These are phyloP conservation scores for Austroboletus novae-zelandiae DNA, from an alignment of 1,284 basidiomycete species.

Conservation along the genomic window DNA sequence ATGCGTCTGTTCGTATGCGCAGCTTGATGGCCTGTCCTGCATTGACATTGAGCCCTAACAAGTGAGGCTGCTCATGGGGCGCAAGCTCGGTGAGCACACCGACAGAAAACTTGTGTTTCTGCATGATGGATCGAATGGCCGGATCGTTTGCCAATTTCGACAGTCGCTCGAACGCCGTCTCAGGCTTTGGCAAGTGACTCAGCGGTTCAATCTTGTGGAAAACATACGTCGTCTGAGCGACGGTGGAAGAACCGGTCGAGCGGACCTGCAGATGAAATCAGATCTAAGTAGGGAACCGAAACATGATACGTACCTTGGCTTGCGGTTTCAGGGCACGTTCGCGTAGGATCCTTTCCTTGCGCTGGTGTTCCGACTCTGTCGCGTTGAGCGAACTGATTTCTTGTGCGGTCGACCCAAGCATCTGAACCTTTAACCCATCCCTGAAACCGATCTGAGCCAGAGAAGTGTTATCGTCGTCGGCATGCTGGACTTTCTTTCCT, in stretches of 20 bases:
- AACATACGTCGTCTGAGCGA: slow-evolving; percentile 44
- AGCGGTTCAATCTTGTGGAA: slow-evolving; percentile 67
- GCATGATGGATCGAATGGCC: slow-evolving; percentile 69
- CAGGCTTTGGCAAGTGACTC: slow-evolving; percentile 60
- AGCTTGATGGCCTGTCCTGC: slow-evolving; percentile 63
- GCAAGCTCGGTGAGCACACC: slow-evolving; percentile 71
- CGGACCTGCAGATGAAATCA: slow-evolving; percentile 42
- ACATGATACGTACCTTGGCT: slow-evolving; percentile 47
- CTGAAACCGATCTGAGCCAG: slow-evolving; percentile 55
- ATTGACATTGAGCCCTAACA: slow-evolving; percentile 71
- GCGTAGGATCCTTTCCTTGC: slow-evolving; percentile 53
- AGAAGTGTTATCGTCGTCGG: slow-evolving; percentile 39
- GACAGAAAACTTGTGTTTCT: slow-evolving; percentile 60
- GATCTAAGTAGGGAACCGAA: too few relatives aligned
- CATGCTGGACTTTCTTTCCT: slow-evolving; percentile 51
- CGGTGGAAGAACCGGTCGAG: slow-evolving; percentile 44
- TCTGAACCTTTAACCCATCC: slow-evolving; percentile 60
- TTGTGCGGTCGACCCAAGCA: slow-evolving; percentile 60
- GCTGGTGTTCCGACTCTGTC: slow-evolving; percentile 55
- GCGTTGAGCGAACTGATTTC: slow-evolving; percentile 55
- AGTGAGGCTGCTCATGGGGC: slow-evolving; percentile 67
- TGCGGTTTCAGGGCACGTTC: slow-evolving; percentile 57
- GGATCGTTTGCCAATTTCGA: slow-evolving; percentile 62
- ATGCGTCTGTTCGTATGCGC: slow-evolving; percentile 63
- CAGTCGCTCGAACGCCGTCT: slow-evolving; percentile 51